phyloP scores from a whole-genome alignment of 305 asterid species.

The Galium porrigens region DNA sequence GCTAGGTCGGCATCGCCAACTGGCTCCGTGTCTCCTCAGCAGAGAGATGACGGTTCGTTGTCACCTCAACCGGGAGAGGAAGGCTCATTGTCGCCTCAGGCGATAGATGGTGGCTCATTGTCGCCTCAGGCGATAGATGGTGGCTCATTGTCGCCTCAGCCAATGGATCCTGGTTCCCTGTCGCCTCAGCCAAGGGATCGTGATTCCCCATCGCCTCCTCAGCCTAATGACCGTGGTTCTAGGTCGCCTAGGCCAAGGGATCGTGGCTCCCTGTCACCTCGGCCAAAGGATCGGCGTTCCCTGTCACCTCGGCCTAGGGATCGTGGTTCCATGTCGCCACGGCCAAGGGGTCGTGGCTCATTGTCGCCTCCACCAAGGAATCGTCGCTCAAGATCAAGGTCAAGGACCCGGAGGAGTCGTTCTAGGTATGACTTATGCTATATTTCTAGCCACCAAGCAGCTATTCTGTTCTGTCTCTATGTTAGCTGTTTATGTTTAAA shows the following conservation, averaged over 20 bases:
- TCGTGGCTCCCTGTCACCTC: slow-evolving; percentile 17
- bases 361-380: slow-evolving; percentile 15
- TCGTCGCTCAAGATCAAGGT: slow-evolving; percentile 19
- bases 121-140: neutral
- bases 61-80: neutral
- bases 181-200: slow-evolving; percentile 19
- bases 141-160: neutral
- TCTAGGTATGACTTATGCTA: slow-evolving; percentile 15
- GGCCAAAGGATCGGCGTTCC: slow-evolving; percentile 9
- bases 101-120: neutral
- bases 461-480: neutral
- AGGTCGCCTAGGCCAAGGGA: neutral
- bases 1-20: slow-evolving; percentile 22
- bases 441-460: neutral
- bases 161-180: neutral
- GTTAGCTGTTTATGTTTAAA: neutral
- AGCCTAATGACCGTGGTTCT: neutral
- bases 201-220: neutral
- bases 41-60: neutral
- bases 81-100: neutral
- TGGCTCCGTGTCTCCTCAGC: neutral
- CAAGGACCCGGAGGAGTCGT: slow-evolving; percentile 21
- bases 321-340: neutral
- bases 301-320: slow-evolving; percentile 1
- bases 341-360: neutral